A percentile compares a stretch with the other conserved stretches of the same genome.
Conservation (phyloP, 2,329 filamentous ascomycete species). For the Aspergillus eucalypticola region DNA sequence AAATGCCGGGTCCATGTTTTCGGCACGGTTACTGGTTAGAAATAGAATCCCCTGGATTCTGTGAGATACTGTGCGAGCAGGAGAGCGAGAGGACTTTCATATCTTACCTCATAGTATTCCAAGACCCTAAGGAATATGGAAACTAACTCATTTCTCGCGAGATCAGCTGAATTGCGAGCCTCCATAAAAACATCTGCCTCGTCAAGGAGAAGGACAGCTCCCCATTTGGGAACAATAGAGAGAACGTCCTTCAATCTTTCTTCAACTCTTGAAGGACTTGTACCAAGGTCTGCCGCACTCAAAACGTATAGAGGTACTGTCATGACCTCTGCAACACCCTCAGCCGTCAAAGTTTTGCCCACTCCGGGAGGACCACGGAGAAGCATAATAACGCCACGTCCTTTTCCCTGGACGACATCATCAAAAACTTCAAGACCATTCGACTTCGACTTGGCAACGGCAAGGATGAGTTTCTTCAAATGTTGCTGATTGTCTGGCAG, state of each 20-base stretch:
- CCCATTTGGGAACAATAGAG: slow-evolving; percentile 53
- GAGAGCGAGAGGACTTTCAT: slow-evolving; percentile 4
- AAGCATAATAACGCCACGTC: slow-evolving; percentile 54
- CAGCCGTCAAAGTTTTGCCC: slow-evolving; percentile 56
- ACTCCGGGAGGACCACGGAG: slow-evolving; percentile 55
- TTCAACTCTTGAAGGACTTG: slow-evolving; percentile 46
- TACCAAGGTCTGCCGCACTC: slow-evolving; percentile 52
- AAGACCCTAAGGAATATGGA: slow-evolving; percentile 37
- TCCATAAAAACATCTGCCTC: slow-evolving; percentile 17
- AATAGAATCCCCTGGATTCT: slow-evolving; percentile 46
- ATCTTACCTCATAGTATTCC: slow-evolving; percentile 31
- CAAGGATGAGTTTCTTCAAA: slow-evolving; percentile 50
- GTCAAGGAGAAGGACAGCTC: slow-evolving; percentile 54
- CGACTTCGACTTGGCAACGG: slow-evolving; percentile 48
- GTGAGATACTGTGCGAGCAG: no score
- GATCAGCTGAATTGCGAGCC: slow-evolving; percentile 41
- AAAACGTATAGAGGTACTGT: slow-evolving; percentile 53
- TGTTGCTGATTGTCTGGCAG: slow-evolving; percentile 44
- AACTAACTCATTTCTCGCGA: slow-evolving; percentile 50
- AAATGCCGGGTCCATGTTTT: slow-evolving; percentile 49
- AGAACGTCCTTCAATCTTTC: slow-evolving; percentile 48
- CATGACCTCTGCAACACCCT: slow-evolving; percentile 54
- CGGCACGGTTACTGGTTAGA: slow-evolving; percentile 48
- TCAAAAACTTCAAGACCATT: slow-evolving; percentile 42
- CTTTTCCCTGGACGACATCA: slow-evolving; percentile 56